These are phyloP conservation scores for Marsdenia floribunda DNA, from an alignment of 257 asterid species.

Conservation along the genomic window DNA sequence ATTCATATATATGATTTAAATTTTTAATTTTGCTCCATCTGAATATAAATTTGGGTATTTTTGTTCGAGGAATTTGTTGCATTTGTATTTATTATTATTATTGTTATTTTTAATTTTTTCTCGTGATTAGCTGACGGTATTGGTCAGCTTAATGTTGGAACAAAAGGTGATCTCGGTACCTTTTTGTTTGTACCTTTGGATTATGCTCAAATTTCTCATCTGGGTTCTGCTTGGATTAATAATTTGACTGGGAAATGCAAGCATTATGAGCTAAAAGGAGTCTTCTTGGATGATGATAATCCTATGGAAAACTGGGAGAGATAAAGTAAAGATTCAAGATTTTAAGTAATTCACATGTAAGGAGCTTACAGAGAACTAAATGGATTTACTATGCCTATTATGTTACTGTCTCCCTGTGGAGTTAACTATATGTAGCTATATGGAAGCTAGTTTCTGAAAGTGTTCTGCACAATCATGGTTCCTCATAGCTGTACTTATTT, in stretches of 20 bases:
- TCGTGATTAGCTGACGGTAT: neutral
- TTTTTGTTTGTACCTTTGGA: neutral
- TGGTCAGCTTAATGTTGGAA: neutral
- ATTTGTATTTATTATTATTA: too few species aligned
- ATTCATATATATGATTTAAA: neutral
- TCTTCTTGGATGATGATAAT: neutral
- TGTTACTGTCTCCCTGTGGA: neutral
- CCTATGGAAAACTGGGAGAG: neutral
- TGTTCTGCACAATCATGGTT: neutral
- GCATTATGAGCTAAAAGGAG: neutral
- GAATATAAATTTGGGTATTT: neutral
- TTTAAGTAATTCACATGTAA: neutral
- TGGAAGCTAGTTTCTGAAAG: neutral
- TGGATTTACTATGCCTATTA: neutral
- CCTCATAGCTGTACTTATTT: neutral
- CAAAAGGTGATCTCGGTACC: neutral
- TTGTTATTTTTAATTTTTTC: neutral
- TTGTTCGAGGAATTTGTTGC: neutral
- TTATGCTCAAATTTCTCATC: neutral
- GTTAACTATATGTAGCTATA: neutral
- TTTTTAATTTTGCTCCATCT: neutral
- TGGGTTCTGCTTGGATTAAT: neutral
- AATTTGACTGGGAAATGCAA: neutral
- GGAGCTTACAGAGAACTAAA: neutral
- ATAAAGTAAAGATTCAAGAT: neutral